phyloP scores from a whole-genome alignment of 1,139 yeast species.

The Geotrichum candidum region DNA sequence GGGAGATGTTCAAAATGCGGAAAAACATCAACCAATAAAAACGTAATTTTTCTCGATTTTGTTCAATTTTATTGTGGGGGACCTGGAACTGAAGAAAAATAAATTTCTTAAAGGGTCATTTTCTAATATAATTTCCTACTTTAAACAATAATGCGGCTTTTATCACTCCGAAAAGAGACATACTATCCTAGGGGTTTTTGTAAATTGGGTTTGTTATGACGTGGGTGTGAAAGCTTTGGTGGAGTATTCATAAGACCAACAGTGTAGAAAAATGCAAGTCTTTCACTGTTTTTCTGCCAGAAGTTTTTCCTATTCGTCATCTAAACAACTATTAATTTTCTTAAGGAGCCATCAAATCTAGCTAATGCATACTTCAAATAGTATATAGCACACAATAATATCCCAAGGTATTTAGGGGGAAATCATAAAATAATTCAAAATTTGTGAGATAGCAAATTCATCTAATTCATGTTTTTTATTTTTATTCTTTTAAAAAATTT shows the following conservation, averaged over 20 bases:
- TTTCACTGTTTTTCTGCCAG: neutral
- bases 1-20: neutral
- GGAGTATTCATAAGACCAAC: neutral
- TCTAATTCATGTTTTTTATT: no score
- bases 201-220: neutral
- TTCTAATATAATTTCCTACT: neutral
- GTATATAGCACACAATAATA: neutral
- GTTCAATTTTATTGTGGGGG: neutral
- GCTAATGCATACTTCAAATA: neutral
- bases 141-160: neutral
- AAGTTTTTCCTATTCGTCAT: neutral
- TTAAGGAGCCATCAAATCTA: neutral
- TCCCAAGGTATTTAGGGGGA: no score
- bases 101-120: neutral
- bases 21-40: neutral
- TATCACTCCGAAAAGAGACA: neutral
- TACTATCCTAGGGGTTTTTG: neutral
- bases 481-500: no score
- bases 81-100: neutral
- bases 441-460: no score
- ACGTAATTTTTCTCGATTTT: neutral
- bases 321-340: neutral
- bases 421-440: no score
- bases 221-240: neutral
- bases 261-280: neutral